Conservation (phyloP, 164 flowering plant species). For the Vitis labrusca region DNA sequence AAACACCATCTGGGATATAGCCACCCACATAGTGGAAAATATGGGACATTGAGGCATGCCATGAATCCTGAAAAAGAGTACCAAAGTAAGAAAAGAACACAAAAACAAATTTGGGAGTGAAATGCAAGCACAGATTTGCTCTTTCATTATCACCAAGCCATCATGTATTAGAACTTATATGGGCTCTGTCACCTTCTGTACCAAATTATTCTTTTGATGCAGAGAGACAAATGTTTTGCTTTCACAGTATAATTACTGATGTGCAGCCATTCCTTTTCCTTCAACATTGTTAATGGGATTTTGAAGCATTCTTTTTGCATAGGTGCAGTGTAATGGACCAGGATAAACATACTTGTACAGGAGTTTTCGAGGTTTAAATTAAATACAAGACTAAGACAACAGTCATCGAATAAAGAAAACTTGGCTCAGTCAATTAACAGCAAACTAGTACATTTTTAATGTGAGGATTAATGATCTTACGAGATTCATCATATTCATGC, state of each 20-base stretch:
- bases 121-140: neutral
- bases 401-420: neutral
- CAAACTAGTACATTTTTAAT: neutral
- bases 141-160: neutral
- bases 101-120: neutral
- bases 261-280: neutral
- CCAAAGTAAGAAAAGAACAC: neutral
- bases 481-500: neutral
- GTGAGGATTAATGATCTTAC: neutral
- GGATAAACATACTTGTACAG: neutral
- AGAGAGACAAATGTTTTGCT: no score
- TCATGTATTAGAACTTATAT: no score
- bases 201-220: no score
- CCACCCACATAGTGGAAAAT: neutral
- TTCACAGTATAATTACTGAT: neutral
- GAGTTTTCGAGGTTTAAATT: neutral
- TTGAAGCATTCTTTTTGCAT: neutral
- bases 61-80: constrained; percentile 5
- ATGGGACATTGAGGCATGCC: constrained; percentile 5
- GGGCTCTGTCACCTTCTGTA: no score
- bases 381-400: neutral
- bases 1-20: neutral
- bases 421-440: neutral
- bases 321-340: neutral
- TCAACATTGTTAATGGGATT: neutral